Base-by-base conservation (phyloP, 495 filamentous ascomycete species). In the Hypoxylon crocopeplum region DNA sequence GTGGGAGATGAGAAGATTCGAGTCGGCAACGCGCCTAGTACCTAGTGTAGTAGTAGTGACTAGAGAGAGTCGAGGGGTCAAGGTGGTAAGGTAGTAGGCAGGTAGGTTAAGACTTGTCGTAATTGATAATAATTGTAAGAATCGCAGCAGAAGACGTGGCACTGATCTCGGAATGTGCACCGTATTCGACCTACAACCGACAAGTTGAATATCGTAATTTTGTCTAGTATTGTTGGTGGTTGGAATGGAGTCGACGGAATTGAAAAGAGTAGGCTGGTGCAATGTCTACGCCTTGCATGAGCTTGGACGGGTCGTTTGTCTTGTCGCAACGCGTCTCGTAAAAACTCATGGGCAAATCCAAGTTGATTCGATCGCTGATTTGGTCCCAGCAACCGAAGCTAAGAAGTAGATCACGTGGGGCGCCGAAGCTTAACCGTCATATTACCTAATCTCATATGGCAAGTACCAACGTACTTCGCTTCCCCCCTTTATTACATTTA, bases 291-390 rank as follows among this genome's bases (percentile, higher is more conserved):
- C 37, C 59, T 62, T 62, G 60, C 48, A 58, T 64, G 42, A 50
- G 49, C 49, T 64, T 59, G 47, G 25, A 32, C 6, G 32, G 21
- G 22, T 36, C 25, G 45, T 59, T 55, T 54, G 54, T 48, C 42
- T 53, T 29, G 53, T 63, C 60, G 59, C 34, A 59, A 59, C 61
- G 55, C 61, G 61, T 64, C 61, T 59, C 44, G 61, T 50, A 64
- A 58, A 59, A 46, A 54, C 55, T 57, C 49, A 47, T 20, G 37
- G 13, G 16, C 24, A 27, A 27, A 27, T 27, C 29, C 11, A 19
- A 29, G 36, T 42, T 36, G 8, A 42, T 3, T 12, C 32, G 12
- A 12, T n/a, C 12, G 12, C 32, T 34, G 5, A 32, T n/a, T n/a
- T n/a, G n/a, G n/a, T n/a, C n/a, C n/a, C n/a, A n/a, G n/a, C n/a